Evolutionary conservation across 768 basidiomycete species (phyloP), one percentile per base, ranked within the genome.

Genomic region (Podaxis sp.): DNA sequence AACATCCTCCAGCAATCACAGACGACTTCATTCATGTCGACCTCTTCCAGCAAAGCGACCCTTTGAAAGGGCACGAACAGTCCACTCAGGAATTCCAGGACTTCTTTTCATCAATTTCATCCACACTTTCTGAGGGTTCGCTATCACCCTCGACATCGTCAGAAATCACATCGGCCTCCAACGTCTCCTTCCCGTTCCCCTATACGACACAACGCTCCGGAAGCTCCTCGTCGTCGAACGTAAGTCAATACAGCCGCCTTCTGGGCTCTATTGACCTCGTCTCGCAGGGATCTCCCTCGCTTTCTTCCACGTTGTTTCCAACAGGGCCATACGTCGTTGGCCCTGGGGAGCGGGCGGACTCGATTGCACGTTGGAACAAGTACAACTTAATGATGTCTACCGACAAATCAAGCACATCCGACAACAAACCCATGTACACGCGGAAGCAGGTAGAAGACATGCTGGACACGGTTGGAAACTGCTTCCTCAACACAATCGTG

Each of bases 381-480:
- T 59, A 54, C 46, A 59, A 59, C 36, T 37, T 27, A 42, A 55
- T 48, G 50, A 32, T 23, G 18, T 23, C 56, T 14, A n/a, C 13
- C 18, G 59, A 53, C 40, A 42, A 50, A 50, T 13, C 32, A 16
- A 37, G 9, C n/a, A 40, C 62, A 7, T 47, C 60, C 44, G 70
- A 71, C 42, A 63, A 71, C 42, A 63, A 63, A 44, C 69, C 72
- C 27, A 60, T 71, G n/a, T 73, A 69, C 61, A 72, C 72, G 21
- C 69, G 68, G 42, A 70, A 67, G 37, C 71, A 73, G 55, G 71
- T 73, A 27, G 69, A 71, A 52, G 67, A 71, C 46, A 72, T 73
- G 67, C 62, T 73, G 54, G 65, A 69, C 50, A 67, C 70, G 25
- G 69, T 72, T 42, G 70, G 67, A 52, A 68, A 67, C 57, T 70